Evolutionary conservation across 192 early-diverging fungal species (phyloP), one percentile per base, ranked within the genome.

Genomic region (Spinellus fusiger): DNA sequence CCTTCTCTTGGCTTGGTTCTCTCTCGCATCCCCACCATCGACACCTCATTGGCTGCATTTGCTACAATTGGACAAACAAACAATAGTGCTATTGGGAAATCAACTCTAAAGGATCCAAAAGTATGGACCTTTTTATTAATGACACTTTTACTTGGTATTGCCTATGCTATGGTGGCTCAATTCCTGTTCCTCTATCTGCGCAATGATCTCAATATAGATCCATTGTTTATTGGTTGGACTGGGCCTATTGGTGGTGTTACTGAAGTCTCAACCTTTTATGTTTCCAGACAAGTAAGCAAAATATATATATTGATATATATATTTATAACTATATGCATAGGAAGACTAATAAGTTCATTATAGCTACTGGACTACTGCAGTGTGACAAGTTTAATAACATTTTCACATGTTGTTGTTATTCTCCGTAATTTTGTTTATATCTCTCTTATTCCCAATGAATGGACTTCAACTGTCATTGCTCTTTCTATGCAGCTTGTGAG

Each of bases 181-280:
- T 73, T 73, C 53, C 27, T 69, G 32, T 73, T 73, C 2, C 38
- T 73, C 12, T 73, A 64, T 29, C 29, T 73, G 9, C 49, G 38
- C 31, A 56, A 47, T 16, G 66, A 73, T 48, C 56, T 73, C 32
- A 29, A 49, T 37, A 38, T 68, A 8, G 57, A 49, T 51, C 59
- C 71, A n/a, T 59, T 62, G 2, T 48, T 69, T 10, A 56, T 73
- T 40, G 71, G 71, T n/a, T 69, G 67, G 63, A 73, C 71, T 28
- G 71, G 71, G n/a, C 71, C 71, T 18, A 29, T 73, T 49, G 68
- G 71, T 25, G 66, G 66, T 15, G 9, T 73, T 12, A 61, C 71
- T 0, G 71, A 73, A 61, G 56, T 73, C 18, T 60, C 57, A 15
- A 69, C 70, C 27, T 75, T 75, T 47, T 75, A 61, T 49, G 31